Base-by-base conservation (phyloP, 306 rosid genomes). In the Sphenostylis stenocarpa region DNA sequence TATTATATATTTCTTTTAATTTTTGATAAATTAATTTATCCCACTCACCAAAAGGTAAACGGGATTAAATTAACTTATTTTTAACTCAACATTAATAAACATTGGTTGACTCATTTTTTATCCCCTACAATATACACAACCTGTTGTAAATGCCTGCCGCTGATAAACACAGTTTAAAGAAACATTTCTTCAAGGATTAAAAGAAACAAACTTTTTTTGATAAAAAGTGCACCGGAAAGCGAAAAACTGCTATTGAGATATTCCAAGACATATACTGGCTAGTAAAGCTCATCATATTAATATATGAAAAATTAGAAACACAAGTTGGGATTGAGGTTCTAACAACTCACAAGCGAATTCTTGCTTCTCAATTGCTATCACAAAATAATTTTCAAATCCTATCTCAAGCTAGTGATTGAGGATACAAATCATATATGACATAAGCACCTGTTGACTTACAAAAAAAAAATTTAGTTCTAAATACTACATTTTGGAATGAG, bases 381-480 rank as follows among this genome's bases (percentile, higher is more conserved):
- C 41, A 58, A 1, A 58, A 58, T 29, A 58, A 58, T 58, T 58
- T 29, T 58, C 66, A 58, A 31, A 31, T 33, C 19, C 72, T 52
- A 51, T 67, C 69, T 57, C 56, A 76, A 70, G 49, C 70, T 71
- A 73, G 70, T 51, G 29, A 81, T 76, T 78, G 45, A 81, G 83
- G 82, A 76, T 34, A 64, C 38, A 57, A n/a, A 80, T 24, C 78
- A 82, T 77, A 71, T 55, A 75, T 28, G 33, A 72, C 52, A 77
- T 77, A 75, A 72, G 77, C 91, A 78, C 60, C 78, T 53, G 80
- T 62, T 58, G 76, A 85, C 87, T 80, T 88, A 82, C 81, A 85
- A 83, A 83, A 72, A 48, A 85, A 87, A 82, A 84, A 87, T 87
- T 83, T 83, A 79, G 85, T 81, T 80, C 90, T 88, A 87, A 81